Evolutionary conservation across 2,329 filamentous ascomycete genomes (phyloP), one percentile per base, ranked within the genome.

Genomic region (Stagonosporopsis rhizophila): DNA sequence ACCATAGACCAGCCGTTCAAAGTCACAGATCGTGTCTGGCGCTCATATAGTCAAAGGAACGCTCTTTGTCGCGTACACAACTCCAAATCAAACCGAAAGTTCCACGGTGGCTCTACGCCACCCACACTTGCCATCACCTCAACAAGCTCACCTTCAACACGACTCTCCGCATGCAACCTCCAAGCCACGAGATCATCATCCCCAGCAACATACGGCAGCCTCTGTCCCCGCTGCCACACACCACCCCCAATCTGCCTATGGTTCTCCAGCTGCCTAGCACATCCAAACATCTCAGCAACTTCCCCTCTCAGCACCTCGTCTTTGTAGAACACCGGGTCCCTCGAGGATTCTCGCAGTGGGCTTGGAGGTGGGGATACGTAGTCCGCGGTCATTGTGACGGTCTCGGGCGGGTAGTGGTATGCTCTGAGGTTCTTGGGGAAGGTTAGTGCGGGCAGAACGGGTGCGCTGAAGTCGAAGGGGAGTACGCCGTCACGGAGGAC

Each of bases 231-330:
- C n/a, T 19, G 40, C 93, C 93, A 5, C 89, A 19, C n/a, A 28
- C 23, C 25, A 27, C 9, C 17, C 9, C 6, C 23, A 22, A 27
- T 11, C 17, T 11, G 40, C 17, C 12, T 17, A 5, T 92, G 52
- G 92, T 93, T 0, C 92, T 90, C 40, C 93, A 96, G 79, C 96
- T 97, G 81, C 96, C 97, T 76, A 0, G 38, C 2, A 19, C 46
- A 15, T 1, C 52, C 56, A 27, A 62, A 67, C 30, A 49, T 46
- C 12, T 56, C 40, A 17, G 47, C 28, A 5, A 67, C 41, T 8
- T 56, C 52, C n/a, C 14, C 28, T 14, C 38, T 49, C 30, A 66
- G 28, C 4, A 23, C n/a, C 0, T 51, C 54, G 12, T 62, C 59
- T 25, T 23, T 45, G 58, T 60, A 67, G 38, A 60, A 56, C 91